A percentile compares a stretch with the other conserved stretches of the same genome.
These are phyloP conservation scores for Trichoderma breve DNA, from an alignment of 2,329 filamentous ascomycete species.

Conservation along the genomic window DNA sequence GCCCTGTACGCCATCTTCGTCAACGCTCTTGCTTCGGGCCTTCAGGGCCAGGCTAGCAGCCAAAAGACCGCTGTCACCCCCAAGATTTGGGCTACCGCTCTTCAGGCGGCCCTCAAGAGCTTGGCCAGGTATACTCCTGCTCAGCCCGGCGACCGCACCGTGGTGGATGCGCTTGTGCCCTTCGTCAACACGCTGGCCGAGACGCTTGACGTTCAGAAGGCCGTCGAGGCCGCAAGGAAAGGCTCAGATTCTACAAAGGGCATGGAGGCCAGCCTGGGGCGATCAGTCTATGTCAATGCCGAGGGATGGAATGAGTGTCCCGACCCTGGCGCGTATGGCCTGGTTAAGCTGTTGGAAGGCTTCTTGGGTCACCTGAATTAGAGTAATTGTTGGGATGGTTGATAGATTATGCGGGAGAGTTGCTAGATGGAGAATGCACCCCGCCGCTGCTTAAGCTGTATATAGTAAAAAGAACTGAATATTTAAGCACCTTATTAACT, in stretches of 20 bases:
- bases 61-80: conserved; percentile 14
- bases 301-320: conserved; percentile 67
- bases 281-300: conserved; percentile 70
- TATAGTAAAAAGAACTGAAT: neutral
- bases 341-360: conserved; percentile 65
- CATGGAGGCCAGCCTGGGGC: conserved; percentile 72
- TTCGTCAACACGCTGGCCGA: conserved; percentile 60
- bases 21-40: conserved; percentile 58
- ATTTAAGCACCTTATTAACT: no score
- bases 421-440: neutral
- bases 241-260: conserved; percentile 68
- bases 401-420: neutral
- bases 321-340: conserved; percentile 62
- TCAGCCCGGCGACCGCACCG: conserved; percentile 66
- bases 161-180: conserved; percentile 69
- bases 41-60: conserved; percentile 10
- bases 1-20: conserved; percentile 74
- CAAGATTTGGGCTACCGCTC: conserved; percentile 46
- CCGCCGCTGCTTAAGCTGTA: neutral
- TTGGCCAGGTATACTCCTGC: conserved; percentile 69
- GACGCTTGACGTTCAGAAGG: conserved; percentile 42
- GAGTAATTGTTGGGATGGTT: neutral
- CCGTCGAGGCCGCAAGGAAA: conserved; percentile 60
- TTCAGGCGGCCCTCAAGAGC: conserved; percentile 54
- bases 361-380: conserved; percentile 37